These are phyloP conservation scores for Penicillium bovifimosum DNA, from an alignment of 495 filamentous ascomycete genomes.

Conservation along the genomic window DNA sequence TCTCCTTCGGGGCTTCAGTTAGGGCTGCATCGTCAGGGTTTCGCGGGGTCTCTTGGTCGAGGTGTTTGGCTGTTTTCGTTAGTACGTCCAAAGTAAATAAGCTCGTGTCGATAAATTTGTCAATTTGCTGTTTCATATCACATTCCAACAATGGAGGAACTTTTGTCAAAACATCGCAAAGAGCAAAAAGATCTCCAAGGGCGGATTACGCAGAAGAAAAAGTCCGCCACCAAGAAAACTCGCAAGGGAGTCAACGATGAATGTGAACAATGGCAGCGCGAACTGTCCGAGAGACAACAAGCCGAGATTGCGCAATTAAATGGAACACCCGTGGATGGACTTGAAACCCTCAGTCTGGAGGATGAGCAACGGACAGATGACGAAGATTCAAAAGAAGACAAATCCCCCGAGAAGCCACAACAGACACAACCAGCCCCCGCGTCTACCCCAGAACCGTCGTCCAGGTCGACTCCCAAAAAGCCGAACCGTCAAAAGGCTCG, in stretches of 20 bases:
- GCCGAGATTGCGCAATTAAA: conserved; percentile 58
- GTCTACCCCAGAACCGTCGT: conserved; percentile 6
- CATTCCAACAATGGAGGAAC: conserved; percentile 55
- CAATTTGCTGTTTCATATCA: not conserved
- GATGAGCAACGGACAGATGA: conserved; percentile 16
- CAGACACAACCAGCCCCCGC: conserved; percentile 4
- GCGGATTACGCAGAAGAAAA: conserved; percentile 89
- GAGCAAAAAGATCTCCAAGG: conserved; percentile 81
- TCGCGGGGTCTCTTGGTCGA: conserved; percentile 22
- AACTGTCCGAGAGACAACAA: conserved; percentile 62
- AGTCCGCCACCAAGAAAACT: conserved; percentile 91
- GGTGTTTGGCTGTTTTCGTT: conserved; percentile 1
- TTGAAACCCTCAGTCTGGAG: conserved; percentile 31
- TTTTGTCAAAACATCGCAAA: conserved; percentile 76
- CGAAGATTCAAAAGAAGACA: conserved; percentile 12
- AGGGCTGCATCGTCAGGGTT: conserved; percentile 31
- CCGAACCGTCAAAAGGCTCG: conserved; percentile 88
- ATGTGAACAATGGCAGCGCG: conserved; percentile 65
- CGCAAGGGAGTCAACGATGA: conserved; percentile 82
- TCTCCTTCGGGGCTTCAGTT: conserved; percentile 17
- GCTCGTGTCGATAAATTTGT: not conserved
- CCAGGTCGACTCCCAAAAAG: conserved; percentile 50
- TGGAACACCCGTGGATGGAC: conserved; percentile 29
- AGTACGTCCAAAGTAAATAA: not conserved
- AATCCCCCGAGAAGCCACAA: conserved; percentile 1